Evolutionary conservation across 2,329 filamentous ascomycete genomes (phyloP), one percentile per base, ranked within the genome.

Genomic region (Colletotrichum australisinense): DNA sequence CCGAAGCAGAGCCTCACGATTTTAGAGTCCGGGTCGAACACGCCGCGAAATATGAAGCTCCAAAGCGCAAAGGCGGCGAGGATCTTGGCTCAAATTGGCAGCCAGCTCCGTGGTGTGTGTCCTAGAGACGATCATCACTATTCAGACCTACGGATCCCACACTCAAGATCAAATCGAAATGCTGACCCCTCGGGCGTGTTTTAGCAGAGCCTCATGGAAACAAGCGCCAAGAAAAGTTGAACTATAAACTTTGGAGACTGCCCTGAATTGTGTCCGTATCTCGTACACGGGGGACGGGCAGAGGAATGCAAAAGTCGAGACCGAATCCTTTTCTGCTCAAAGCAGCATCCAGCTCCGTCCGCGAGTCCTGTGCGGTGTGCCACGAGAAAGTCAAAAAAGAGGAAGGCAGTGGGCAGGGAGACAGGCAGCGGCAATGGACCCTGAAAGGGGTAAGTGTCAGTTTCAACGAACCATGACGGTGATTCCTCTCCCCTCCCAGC

Each of bases 61-160:
- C 55, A 52, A 6, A n/a, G 42, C n/a, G 46, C 56, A 65, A 73
- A 62, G 67, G 53, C 70, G 67, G 67, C 70, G 56, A 69, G 26
- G 19, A 16, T 22, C 32, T 62, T 73, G 46, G 19, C 70, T 56
- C 22, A 56, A 70, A 70, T 16, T 38, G 60, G 70, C 49, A 70
- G 60, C 57, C 67, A 70, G 63, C 60, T 73, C 70, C 70, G 70
- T 70, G 60, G 67, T 60, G 70, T 70, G 60, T 28, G 53, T 52
- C 28, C 24, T 46, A 42, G 38, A 60, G 26, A 32, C 30, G 28
- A 52, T 58, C 30, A 28, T 19, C 28, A 66, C 22, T 49, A 11
- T 22, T 56, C 53, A 69, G 30, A 42, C 53, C 53, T 72, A 69
- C 59, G 14, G n/a, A 53, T 55, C 62, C 4, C n/a, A 35, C 62